These are phyloP conservation scores for Suillus sp. DNA, from an alignment of 768 basidiomycete species.

Conservation along the genomic window DNA sequence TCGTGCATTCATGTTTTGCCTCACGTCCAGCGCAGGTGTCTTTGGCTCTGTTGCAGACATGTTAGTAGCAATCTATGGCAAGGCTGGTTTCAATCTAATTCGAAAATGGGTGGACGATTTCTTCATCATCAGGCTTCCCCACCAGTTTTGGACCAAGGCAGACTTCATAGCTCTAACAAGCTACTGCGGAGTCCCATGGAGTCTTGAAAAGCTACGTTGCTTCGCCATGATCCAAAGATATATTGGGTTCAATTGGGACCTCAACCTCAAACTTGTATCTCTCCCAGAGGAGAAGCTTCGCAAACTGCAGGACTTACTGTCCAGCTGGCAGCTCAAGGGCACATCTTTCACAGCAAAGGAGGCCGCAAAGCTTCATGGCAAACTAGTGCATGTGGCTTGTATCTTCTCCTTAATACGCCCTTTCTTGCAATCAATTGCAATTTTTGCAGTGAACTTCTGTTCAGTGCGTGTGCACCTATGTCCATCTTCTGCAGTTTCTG, in stretches of 20 bases:
- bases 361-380: no score
- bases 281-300: conserved; percentile 36
- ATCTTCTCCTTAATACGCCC: no score
- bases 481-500: no score
- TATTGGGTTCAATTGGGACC: conserved; percentile 36
- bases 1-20: neutral
- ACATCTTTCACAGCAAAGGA: no score
- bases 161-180: conserved; percentile 33
- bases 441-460: neutral
- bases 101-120: conserved; percentile 47
- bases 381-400: no score
- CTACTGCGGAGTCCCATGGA: conserved; percentile 36
- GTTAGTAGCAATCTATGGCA: conserved; percentile 31
- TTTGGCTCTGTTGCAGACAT: conserved; percentile 40
- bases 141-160: conserved; percentile 26
- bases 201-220: conserved; percentile 22
- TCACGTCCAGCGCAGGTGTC: conserved; percentile 36
- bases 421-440: no score
- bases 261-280: conserved; percentile 25
- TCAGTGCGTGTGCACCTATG: no score
- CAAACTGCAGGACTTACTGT: no score
- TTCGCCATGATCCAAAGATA: conserved; percentile 29
- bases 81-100: conserved; percentile 23
- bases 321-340: no score
- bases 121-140: conserved; percentile 28